Evolutionary conservation across 2,329 filamentous ascomycete genomes (phyloP).

Genomic region (Phoma herbarum): DNA sequence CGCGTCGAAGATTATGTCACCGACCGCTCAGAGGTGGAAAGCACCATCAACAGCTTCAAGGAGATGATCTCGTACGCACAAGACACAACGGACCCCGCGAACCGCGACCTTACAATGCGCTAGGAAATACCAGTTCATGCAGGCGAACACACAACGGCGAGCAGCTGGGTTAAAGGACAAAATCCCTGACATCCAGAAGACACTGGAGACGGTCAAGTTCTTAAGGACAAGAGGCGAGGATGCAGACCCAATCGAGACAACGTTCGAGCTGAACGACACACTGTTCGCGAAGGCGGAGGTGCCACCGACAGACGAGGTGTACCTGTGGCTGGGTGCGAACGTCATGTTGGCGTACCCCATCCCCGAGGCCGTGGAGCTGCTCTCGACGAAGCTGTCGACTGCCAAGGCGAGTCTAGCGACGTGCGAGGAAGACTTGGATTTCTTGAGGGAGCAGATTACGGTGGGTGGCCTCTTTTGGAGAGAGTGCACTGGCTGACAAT

Average conservation of each 20-base stretch:
- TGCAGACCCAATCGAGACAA: conserved; percentile 81
- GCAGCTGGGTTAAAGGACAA: conserved; percentile 87
- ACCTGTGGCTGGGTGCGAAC: conserved; percentile 97
- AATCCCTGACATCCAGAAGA: conserved; percentile 97
- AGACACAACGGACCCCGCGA: background rate
- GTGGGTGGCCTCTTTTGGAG: conserved; percentile 57
- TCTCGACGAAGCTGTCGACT: conserved; percentile 78
- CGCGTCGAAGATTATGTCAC: conserved; percentile 88
- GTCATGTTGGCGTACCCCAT: conserved; percentile 97
- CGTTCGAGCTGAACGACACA: conserved; percentile 96
- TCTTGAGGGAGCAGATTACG: conserved; percentile 94
- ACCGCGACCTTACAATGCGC: conserved; percentile 22
- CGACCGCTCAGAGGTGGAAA: conserved; percentile 79
- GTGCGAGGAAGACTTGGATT: conserved; percentile 96
- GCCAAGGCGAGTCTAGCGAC: conserved; percentile 84
- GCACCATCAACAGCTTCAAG: conserved; percentile 82
- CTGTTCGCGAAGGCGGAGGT: conserved; percentile 89
- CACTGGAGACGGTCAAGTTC: conserved; percentile 88
- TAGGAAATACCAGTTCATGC: conserved; percentile 99
- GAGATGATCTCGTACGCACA: conserved; percentile 85
- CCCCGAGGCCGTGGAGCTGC: conserved; percentile 80
- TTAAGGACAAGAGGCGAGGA: conserved; percentile 77
- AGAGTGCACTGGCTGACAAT: conserved; percentile 23
- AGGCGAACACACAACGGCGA: conserved; percentile 87
- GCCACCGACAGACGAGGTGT: conserved; percentile 86